Conservation (phyloP, 2,329 filamentous ascomycete genomes). For the Emergomyces pasteurianus region DNA sequence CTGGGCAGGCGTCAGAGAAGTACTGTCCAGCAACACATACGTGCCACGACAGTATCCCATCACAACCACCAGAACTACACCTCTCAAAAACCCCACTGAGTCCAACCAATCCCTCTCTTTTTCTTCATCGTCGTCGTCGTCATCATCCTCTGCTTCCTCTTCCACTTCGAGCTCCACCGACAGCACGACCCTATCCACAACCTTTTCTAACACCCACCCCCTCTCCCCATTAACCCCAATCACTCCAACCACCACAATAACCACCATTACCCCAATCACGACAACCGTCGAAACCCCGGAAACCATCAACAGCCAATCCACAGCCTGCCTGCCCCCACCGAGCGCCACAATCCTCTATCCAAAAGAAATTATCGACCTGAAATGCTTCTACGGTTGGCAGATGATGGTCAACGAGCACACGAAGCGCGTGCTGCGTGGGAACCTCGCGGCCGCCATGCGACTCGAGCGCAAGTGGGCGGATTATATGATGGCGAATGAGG, state of each 20-base stretch:
- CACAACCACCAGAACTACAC: constrained; percentile 16
- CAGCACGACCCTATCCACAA: not conserved
- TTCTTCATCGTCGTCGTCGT: constrained; percentile 2
- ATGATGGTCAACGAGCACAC: constrained; percentile 90
- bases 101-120: constrained; percentile 10
- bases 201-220: not conserved
- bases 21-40: constrained; percentile 74
- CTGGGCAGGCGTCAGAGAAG: constrained; percentile 80
- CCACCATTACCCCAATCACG: not conserved
- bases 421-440: constrained; percentile 68
- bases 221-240: not conserved
- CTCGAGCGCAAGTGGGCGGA: constrained; percentile 86
- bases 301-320: constrained; percentile 13
- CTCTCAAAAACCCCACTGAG: constrained; percentile 23
- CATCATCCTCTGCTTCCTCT: not conserved
- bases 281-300: not conserved
- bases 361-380: constrained; percentile 69
- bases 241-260: not conserved
- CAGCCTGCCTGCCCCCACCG: constrained; percentile 15
- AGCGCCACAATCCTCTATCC: constrained; percentile 46
- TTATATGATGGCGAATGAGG: constrained; percentile 85
- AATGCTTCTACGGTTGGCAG: constrained; percentile 93
- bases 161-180: not conserved
- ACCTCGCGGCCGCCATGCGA: constrained; percentile 60
- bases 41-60: constrained; percentile 40